A percentile compares a stretch with the other conserved stretches of the same genome.
Evolutionary conservation across 352 stramenopile species (phyloP).

Genomic region (Globisporangium paroecandrum): DNA sequence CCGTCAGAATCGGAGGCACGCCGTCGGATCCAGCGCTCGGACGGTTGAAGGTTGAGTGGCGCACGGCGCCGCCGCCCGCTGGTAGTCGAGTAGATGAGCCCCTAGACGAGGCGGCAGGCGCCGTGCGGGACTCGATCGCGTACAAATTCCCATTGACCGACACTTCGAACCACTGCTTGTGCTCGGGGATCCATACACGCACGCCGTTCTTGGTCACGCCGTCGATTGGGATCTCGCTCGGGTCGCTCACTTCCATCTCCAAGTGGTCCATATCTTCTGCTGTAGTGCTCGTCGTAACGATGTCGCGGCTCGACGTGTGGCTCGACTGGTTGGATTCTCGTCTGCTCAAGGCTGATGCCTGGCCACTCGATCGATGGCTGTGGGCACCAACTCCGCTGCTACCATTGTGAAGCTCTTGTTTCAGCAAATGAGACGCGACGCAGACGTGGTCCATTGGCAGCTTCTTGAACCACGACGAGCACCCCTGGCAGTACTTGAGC

Average conservation of each 20-base stretch:
- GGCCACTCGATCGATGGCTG: background rate
- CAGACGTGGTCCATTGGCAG: slow-evolving; percentile 42
- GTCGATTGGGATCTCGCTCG: slow-evolving; percentile 47
- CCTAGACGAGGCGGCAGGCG: slow-evolving; percentile 17
- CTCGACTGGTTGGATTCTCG: slow-evolving; percentile 12
- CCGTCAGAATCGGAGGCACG: slow-evolving; percentile 45
- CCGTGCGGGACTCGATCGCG: slow-evolving; percentile 45
- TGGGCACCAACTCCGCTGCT: background rate
- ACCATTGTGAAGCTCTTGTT: background rate
- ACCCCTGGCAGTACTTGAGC: slow-evolving; percentile 56
- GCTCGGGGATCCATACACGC: slow-evolving; percentile 69
- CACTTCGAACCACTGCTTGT: slow-evolving; percentile 76
- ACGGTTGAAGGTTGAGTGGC: slow-evolving; percentile 68
- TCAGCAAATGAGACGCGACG: slow-evolving; percentile 28
- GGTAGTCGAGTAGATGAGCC: slow-evolving; percentile 10
- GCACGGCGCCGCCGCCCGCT: slow-evolving; percentile 23
- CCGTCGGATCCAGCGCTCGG: slow-evolving; percentile 35
- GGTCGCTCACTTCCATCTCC: slow-evolving; percentile 34
- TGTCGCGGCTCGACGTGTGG: background rate
- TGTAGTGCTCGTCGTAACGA: slow-evolving; percentile 16
- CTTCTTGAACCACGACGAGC: slow-evolving; percentile 51
- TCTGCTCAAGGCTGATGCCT: background rate
- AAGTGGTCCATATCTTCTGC: slow-evolving; percentile 39
- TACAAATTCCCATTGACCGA: slow-evolving; percentile 79
- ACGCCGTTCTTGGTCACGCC: slow-evolving; percentile 82